Base-by-base conservation (phyloP, 176 grass and related monocot genomes). In the Microstegium vimineum region DNA sequence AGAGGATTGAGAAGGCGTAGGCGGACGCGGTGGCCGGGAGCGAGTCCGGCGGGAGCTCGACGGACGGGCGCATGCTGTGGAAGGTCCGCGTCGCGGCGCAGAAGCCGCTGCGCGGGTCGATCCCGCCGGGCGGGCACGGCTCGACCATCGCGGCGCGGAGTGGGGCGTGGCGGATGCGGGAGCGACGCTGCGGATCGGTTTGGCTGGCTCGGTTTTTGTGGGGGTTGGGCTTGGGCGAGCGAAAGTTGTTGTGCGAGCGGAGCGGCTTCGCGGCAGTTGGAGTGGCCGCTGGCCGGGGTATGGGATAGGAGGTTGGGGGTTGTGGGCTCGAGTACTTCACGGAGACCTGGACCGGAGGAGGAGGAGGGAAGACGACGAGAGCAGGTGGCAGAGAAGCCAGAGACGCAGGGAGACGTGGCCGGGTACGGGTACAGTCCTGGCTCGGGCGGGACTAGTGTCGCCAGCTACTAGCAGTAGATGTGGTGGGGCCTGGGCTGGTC, bases 21-120 rank as follows among this genome's bases (percentile, higher is more conserved):
- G 78, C 73, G 37, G 86, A 63, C 20, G 81, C 83, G n/a, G 94
- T 91, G 72, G 83, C 11, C 3, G 90, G 94, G 10, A 81, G 86
- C 27, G 88, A 61, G 18, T 84, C 83, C 60, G 90, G 82, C 67
- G 80, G 88, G 17, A 89, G 83, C 2, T 38, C 20, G 38, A 10
- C 31, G 6, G 76, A 2, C 1, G 68, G 15, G 80, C 92, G 90
- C 74, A 92, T 78, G 90, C 92, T 94, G 62, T 82, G 81, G 90
- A 87, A 94, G 72, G 54, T 94, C 47, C 81, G 35, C 40, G 87
- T 91, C 4, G 80, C 61, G 10, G 63, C 62, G 86, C 82, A 81
- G 90, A 77, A 94, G 80, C 90, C 92, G 84, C 81, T 89, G 47
- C 77, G 77, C 25, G 60, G 71, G 73, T 91, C 89, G 76, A 83